phyloP scores from a whole-genome alignment of 805 yeast species.

The Candida pseudofarinosa region DNA sequence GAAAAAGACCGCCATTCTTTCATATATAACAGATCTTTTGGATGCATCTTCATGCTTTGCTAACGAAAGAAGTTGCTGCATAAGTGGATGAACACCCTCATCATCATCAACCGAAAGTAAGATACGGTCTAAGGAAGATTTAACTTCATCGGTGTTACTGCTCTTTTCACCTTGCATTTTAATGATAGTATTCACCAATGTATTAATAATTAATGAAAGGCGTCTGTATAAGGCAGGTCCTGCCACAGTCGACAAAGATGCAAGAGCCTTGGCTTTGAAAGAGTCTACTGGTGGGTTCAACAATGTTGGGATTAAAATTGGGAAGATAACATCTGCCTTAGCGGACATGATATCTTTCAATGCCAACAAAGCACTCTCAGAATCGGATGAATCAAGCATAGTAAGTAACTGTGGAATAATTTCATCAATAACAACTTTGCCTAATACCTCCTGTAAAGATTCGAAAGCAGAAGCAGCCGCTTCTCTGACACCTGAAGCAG shows the following conservation, averaged over 20 bases:
- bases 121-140: slow-evolving; percentile 61
- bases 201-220: slow-evolving; percentile 66
- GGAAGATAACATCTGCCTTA: slow-evolving; percentile 88
- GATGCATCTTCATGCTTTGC: slow-evolving; percentile 71
- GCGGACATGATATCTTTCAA: slow-evolving; percentile 89
- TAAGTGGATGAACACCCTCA: slow-evolving; percentile 77
- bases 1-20: slow-evolving; percentile 71
- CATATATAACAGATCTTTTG: slow-evolving; percentile 60
- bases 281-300: slow-evolving; percentile 76
- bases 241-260: slow-evolving; percentile 85
- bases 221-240: slow-evolving; percentile 76
- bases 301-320: slow-evolving; percentile 82
- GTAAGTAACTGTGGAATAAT: slow-evolving; percentile 78
- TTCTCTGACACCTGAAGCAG: slow-evolving; percentile 69
- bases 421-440: slow-evolving; percentile 83
- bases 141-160: slow-evolving; percentile 38
- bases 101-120: slow-evolving; percentile 68
- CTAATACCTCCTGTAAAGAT: slow-evolving; percentile 74
- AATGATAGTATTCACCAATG: slow-evolving; percentile 61
- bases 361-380: slow-evolving; percentile 80
- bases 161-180: slow-evolving; percentile 32
- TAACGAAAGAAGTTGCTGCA: slow-evolving; percentile 73
- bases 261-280: slow-evolving; percentile 82
- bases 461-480: slow-evolving; percentile 93
- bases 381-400: slow-evolving; percentile 53